Evolutionary conservation across 257 asterid genomes (phyloP).

Genomic region (Parsonsia alboflavescens): DNA sequence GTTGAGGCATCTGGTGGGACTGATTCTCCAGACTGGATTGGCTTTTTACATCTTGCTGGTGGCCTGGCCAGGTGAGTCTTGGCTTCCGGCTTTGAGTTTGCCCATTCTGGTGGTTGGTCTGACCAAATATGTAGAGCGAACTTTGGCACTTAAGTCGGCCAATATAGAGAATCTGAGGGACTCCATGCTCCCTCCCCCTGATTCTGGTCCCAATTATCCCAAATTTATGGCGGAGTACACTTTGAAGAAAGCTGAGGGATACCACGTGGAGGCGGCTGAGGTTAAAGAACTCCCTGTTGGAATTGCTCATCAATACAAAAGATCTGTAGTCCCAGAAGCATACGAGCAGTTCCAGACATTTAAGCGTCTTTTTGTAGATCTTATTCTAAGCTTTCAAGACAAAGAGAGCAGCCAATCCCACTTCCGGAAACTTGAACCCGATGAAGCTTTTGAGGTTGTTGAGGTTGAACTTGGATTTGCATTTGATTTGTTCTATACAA

Average conservation of each 20-base stretch:
- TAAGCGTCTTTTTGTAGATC: constrained; percentile 46
- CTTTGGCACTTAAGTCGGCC: constrained; percentile 31
- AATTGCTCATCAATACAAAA: constrained; percentile 5
- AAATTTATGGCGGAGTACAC: constrained; percentile 42
- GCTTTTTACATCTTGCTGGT: constrained; percentile 32
- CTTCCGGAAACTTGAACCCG: constrained; percentile 10
- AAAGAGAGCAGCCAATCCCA: constrained; percentile 35
- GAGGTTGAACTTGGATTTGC: constrained; percentile 50
- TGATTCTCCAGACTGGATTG: constrained; percentile 36
- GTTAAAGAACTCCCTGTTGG: constrained; percentile 33
- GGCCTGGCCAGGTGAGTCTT: constrained; percentile 30
- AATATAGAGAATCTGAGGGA: constrained; percentile 30
- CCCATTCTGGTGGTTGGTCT: constrained; percentile 29
- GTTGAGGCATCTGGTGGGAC: constrained; percentile 43
- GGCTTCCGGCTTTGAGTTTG: constrained; percentile 26
- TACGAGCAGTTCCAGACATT: constrained; percentile 32
- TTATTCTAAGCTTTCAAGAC: constrained; percentile 52
- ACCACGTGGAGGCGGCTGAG: constrained; percentile 27
- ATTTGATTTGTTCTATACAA: constrained; percentile 44
- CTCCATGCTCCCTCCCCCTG: constrained; percentile 37
- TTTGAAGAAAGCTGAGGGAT: constrained; percentile 40
- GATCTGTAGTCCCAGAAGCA: constrained; percentile 18
- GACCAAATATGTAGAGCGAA: constrained; percentile 39
- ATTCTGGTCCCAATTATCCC: constrained; percentile 51
- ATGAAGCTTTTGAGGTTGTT: constrained; percentile 36